Conservation (phyloP, 2,329 filamentous ascomycete species). For the Aspergillus pseudoglaucus region DNA sequence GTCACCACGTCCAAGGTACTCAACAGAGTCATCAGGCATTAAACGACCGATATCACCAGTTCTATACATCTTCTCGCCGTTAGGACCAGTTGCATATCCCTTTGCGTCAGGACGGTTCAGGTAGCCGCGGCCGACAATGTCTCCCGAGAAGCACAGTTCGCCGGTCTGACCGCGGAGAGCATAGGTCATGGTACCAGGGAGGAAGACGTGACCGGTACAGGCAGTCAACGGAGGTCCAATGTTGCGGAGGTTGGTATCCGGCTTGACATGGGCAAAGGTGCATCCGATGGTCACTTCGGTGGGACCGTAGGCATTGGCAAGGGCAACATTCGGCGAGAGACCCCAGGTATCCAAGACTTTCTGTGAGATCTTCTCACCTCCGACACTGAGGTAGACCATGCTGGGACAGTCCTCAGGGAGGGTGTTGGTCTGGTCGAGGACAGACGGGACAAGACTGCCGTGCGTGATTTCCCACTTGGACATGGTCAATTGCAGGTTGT, state of each 20-base stretch:
- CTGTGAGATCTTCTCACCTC: constrained; percentile 32
- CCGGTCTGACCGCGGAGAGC: constrained; percentile 21
- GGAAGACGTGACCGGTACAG: constrained; percentile 20
- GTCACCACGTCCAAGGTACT: constrained; percentile 68
- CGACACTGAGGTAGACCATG: constrained; percentile 15
- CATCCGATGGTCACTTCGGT: constrained; percentile 32
- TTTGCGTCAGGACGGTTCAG: constrained; percentile 22
- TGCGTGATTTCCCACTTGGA: constrained; percentile 1
- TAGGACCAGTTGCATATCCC: constrained; percentile 13
- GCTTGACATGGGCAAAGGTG: constrained; percentile 19
- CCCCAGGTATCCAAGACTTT: constrained; percentile 27
- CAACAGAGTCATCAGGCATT: constrained; percentile 65
- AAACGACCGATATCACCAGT: constrained; percentile 77
- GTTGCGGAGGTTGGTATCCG: constrained; percentile 21
- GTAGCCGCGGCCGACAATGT: constrained; percentile 23
- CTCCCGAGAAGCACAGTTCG: constrained; percentile 24
- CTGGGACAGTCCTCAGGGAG: not conserved
- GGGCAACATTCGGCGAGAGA: constrained; percentile 13
- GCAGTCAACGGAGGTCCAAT: constrained; percentile 23
- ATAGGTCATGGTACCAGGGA: constrained; percentile 18
- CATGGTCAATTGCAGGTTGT: constrained; percentile 4
- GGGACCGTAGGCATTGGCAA: constrained; percentile 30
- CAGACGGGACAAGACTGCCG: not conserved
- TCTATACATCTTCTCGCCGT: constrained; percentile 56
- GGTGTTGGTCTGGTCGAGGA: not conserved